Base-by-base conservation (phyloP, 2,329 filamentous ascomycete species). In the Venturia aucupariae region DNA sequence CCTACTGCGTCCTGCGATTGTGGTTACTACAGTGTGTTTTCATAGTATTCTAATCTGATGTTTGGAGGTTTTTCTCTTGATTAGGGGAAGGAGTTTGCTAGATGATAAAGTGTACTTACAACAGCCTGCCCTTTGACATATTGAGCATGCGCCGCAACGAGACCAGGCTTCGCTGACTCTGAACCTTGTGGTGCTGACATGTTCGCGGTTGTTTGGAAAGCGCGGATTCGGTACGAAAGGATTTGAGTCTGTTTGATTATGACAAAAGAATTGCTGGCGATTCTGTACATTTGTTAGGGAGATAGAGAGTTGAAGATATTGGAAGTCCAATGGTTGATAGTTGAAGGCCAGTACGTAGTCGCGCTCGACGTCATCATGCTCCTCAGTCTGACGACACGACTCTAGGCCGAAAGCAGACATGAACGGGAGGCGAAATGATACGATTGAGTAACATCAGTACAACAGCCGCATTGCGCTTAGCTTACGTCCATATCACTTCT, bases 41-140 rank as follows among this genome's bases (percentile, higher is more conserved):
- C n/a, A n/a, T n/a, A n/a, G n/a, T n/a, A n/a, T n/a, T n/a, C n/a
- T n/a, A n/a, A n/a, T n/a, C n/a, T n/a, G n/a, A n/a, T n/a, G n/a
- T n/a, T n/a, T n/a, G n/a, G n/a, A n/a, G n/a, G n/a, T n/a, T n/a
- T n/a, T n/a, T n/a, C n/a, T n/a, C n/a, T n/a, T n/a, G n/a, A n/a
- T n/a, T n/a, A n/a, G n/a, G n/a, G n/a, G n/a, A n/a, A n/a, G n/a
- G n/a, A n/a, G n/a, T n/a, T n/a, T n/a, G n/a, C n/a, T n/a, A 51
- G 24, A 17, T n/a, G n/a, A 51, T 11, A 3, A 51, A 44, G 13
- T 59, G 27, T 32, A 71, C 75, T 65, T 74, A 86, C 87, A 77
- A 88, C 85, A 64, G 84, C 82, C 7, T 84, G 84, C 62, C 87
- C 87, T 71, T 89, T 90, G 70, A 84, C 80, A 70, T 88, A 90